A percentile compares a stretch with the other conserved stretches of the same genome.
phyloP scores from a whole-genome alignment of 352 stramenopile genomes.

The Chrysophaeum taylorii region DNA sequence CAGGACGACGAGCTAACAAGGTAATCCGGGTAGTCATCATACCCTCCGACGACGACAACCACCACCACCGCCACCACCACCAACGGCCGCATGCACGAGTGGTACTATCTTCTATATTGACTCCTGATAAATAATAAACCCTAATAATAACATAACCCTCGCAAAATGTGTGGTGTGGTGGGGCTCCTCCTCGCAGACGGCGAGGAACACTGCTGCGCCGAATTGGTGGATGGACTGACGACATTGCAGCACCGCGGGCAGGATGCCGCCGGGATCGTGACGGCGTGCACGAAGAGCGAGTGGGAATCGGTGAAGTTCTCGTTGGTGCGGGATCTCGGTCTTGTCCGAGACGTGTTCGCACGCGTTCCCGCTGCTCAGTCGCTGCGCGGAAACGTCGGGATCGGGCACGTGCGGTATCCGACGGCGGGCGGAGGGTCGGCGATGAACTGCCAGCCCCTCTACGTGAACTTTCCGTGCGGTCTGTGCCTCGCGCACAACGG shows the following conservation, averaged over 20 bases:
- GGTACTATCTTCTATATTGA: too few relatives aligned
- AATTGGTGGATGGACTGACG: constrained; percentile 88
- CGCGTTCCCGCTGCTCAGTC: constrained; percentile 64
- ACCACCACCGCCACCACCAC: too few relatives aligned
- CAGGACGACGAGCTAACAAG: too few relatives aligned
- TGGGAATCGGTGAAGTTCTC: background rate
- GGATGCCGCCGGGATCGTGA: constrained; percentile 90
- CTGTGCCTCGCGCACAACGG: constrained; percentile 95
- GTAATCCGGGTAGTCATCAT: too few relatives aligned
- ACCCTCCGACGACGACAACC: too few relatives aligned
- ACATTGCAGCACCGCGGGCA: constrained; percentile 95
- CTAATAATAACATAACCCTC: background rate
- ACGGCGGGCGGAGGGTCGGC: constrained; percentile 65
- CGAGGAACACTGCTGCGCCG: constrained; percentile 53
- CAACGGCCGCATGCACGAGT: too few relatives aligned
- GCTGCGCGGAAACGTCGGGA: constrained; percentile 83
- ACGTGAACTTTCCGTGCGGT: constrained; percentile 98
- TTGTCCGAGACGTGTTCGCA: constrained; percentile 91
- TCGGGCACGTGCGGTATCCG: constrained; percentile 96
- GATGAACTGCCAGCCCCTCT: constrained; percentile 88
- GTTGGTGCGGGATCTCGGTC: constrained; percentile 85
- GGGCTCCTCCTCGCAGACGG: constrained; percentile 86
- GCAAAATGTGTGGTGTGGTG: constrained; percentile 92
- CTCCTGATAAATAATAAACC: too few relatives aligned
- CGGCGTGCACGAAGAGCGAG: constrained; percentile 40